phyloP scores from a whole-genome alignment of 1,139 yeast species.

The Ashbya aceris region DNA sequence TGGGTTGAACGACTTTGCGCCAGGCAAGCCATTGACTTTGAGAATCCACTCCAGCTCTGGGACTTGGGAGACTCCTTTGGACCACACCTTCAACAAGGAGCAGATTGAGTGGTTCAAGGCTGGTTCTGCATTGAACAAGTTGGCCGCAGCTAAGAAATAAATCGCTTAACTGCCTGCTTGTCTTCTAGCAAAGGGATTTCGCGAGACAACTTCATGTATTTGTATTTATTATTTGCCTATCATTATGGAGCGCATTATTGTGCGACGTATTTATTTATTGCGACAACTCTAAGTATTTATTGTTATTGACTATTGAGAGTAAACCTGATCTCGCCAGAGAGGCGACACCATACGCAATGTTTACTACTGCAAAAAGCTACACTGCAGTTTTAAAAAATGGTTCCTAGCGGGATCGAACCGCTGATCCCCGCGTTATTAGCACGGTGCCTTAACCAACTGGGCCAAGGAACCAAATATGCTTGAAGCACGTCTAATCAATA shows the following conservation, averaged over 20 bases:
- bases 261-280: too few species aligned
- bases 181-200: too few species aligned
- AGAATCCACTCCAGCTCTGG: conserved; percentile 89
- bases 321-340: too few species aligned
- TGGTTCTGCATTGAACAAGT: conserved; percentile 98
- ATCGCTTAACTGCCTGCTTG: not conserved
- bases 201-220: too few species aligned
- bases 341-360: too few species aligned
- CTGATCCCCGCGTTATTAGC: conserved; percentile 26
- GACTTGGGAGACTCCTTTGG: conserved; percentile 80
- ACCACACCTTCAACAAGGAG: conserved; percentile 92
- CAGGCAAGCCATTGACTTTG: conserved; percentile 82
- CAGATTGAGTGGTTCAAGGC: conserved; percentile 99
- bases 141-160: conserved; percentile 44
- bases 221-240: too few species aligned
- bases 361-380: too few species aligned
- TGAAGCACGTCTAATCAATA: too few species aligned
- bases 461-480: conserved; percentile 20
- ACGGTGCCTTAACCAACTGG: conserved; percentile 30
- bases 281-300: too few species aligned
- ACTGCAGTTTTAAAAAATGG: too few species aligned
- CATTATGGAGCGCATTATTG: too few species aligned
- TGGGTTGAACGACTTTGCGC: conserved; percentile 80
- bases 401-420: conserved; percentile 25
- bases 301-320: too few species aligned